Base-by-base conservation (phyloP, 2,329 filamentous ascomycete species). In the Nemania sp. region DNA sequence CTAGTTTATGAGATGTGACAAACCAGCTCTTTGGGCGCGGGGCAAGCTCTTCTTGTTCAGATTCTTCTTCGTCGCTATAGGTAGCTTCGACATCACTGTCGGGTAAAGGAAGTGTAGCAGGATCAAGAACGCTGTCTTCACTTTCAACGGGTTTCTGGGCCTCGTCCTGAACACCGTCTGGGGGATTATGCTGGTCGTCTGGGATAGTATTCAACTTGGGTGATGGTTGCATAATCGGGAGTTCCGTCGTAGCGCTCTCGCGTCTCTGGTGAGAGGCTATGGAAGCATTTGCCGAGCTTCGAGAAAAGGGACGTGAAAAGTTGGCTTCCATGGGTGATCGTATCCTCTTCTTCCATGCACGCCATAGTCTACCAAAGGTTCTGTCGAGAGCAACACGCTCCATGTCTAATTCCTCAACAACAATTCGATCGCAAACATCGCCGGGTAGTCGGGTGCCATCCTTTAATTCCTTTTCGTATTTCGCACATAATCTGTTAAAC, bases 341-440 rank as follows among this genome's bases (percentile, higher is more conserved):
- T 73, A 92, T 86, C 70, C 92, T 89, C 82, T 97, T 97, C 81
- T 96, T 93, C 96, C 96, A 99, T 27, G 93, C 92, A 74, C 96
- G 89, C 96, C 96, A 99, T 51, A 98, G 84, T 56, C 94, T 87
- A 22, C 96, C 96, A 1, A 99, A 83, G 2, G 93, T 94, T 65
- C 94, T 88, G 77, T 97, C 97, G 68, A 98, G 85, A 7, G 95
- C 95, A 71, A 98, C 88, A 73, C 94, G 93, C 77, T 98, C 96
- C 86, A 98, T 93, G 77, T 99, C 96, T 62, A 89, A 83, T 75
- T 98, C 95, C 75, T 97, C 93, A 27, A 99, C 90, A n/a, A 94
- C 84, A 61, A 97, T 86, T 18, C 89, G 88, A 70, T 93, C 89
- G 47, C 87, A 84, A 56, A 86, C 76, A 27, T 86, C 84, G 22